Evolutionary conservation across 2,329 filamentous ascomycete species (phyloP).

Genomic region (Paracorniculantispora psalliotae): DNA sequence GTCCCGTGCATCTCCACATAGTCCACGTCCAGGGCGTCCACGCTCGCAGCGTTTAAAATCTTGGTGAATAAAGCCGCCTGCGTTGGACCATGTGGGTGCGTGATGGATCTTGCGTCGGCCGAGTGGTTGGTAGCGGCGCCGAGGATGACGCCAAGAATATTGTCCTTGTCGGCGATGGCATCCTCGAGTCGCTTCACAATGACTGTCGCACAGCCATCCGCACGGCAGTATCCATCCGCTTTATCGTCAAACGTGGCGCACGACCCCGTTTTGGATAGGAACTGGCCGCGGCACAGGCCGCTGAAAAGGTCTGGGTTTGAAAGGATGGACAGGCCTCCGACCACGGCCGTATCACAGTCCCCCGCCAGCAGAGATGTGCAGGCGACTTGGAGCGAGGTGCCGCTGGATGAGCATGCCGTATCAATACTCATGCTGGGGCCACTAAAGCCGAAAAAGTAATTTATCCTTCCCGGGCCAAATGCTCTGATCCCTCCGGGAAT

Average conservation of each 20-base stretch:
- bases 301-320: constrained; percentile 63
- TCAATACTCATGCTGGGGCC: constrained; percentile 69
- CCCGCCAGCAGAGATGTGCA: constrained; percentile 48
- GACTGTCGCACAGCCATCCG: constrained; percentile 42
- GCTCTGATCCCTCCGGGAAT: constrained; percentile 39
- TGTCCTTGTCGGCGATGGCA: constrained; percentile 54
- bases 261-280: constrained; percentile 46
- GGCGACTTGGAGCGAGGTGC: constrained; percentile 58
- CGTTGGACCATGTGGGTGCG: constrained; percentile 59
- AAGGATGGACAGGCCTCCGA: constrained; percentile 59
- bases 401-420: constrained; percentile 73
- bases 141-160: constrained; percentile 57
- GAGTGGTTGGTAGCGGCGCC: constrained; percentile 67
- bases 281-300: constrained; percentile 59
- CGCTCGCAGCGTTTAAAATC: constrained; percentile 51
- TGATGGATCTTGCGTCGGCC: constrained; percentile 65
- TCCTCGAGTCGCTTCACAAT: constrained; percentile 48
- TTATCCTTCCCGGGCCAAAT: constrained; percentile 55
- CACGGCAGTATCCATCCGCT: constrained; percentile 55
- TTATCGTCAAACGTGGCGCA: constrained; percentile 50
- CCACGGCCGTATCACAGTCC: constrained; percentile 59
- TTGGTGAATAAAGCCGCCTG: constrained; percentile 58
- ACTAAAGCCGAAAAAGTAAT: constrained; percentile 73
- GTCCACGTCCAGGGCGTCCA: constrained; percentile 50
- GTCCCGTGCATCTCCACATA: constrained; percentile 40